A percentile compares a stretch with the other conserved stretches of the same genome.
Evolutionary conservation across 139 green algal species (phyloP).

Genomic region (Pleodorina starrii): DNA sequence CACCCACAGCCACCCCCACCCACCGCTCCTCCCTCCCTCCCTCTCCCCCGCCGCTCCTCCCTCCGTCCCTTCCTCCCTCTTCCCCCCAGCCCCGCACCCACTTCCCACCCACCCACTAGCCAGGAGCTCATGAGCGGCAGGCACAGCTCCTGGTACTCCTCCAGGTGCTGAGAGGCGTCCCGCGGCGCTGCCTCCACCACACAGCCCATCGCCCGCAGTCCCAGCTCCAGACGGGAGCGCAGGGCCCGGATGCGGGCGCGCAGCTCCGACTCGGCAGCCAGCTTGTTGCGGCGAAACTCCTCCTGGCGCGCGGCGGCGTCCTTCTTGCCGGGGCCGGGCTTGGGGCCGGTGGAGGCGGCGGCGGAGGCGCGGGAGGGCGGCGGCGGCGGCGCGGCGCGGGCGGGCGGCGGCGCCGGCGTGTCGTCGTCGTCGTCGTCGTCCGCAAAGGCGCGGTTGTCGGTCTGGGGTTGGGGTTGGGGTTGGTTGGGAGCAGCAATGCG

Average conservation of each 20-base stretch:
- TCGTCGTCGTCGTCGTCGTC: slow-evolving; percentile 59
- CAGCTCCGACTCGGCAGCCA: slow-evolving; percentile 75
- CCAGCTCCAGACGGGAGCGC: slow-evolving; percentile 69
- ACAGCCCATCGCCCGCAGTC: slow-evolving; percentile 68
- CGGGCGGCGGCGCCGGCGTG: slow-evolving; percentile 33
- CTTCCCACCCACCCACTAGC: slow-evolving; percentile 29
- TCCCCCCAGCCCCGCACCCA: background rate
- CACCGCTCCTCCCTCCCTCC: no score
- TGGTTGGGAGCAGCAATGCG: no score
- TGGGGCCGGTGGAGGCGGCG: slow-evolving; percentile 19
- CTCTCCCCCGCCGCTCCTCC: background rate
- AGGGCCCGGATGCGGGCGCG: slow-evolving; percentile 72
- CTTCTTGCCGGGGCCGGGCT: slow-evolving; percentile 59
- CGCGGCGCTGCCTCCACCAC: slow-evolving; percentile 60
- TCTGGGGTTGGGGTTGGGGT: slow-evolving; percentile 32
- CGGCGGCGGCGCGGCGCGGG: slow-evolving; percentile 8
- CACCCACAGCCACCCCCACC: no score
- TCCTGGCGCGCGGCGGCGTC: slow-evolving; percentile 71
- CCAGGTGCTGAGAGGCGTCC: slow-evolving; percentile 70
- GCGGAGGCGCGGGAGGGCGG: background rate
- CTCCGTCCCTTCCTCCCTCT: background rate
- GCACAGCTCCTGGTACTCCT: slow-evolving; percentile 69
- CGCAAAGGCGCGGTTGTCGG: slow-evolving; percentile 62
- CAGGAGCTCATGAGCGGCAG: slow-evolving; percentile 72
- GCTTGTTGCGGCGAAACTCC: slow-evolving; percentile 69